These are phyloP conservation scores for Blastobotrys terrestris DNA, from an alignment of 805 yeast species.

Conservation along the genomic window DNA sequence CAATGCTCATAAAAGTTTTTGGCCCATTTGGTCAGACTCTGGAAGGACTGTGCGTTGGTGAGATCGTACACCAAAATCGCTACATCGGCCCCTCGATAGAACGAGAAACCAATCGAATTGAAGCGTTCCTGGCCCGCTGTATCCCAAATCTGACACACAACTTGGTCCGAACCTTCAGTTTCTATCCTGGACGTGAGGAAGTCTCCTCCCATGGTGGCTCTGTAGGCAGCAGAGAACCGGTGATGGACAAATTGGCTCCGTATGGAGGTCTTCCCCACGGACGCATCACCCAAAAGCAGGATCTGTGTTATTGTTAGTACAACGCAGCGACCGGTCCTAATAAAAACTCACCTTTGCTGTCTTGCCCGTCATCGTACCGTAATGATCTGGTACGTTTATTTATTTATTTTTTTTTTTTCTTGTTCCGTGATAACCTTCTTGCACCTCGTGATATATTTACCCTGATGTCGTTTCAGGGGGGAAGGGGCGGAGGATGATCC, in stretches of 20 bases:
- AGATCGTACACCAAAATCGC: conserved; percentile 50
- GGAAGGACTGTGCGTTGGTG: conserved; percentile 37
- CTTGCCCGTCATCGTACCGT: not conserved
- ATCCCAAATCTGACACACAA: conserved; percentile 58
- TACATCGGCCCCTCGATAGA: conserved; percentile 54
- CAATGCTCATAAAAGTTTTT: conserved; percentile 21
- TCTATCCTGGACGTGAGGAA: conserved; percentile 40
- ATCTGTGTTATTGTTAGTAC: conserved; percentile 35
- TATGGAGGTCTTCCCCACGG: conserved; percentile 55
- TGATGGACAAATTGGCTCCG: conserved; percentile 51
- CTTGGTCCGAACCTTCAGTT: conserved; percentile 1
- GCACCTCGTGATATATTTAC: not conserved
- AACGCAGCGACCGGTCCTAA: no score
- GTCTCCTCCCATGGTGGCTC: conserved; percentile 57
- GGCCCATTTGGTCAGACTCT: conserved; percentile 35
- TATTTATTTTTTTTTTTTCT: no score
- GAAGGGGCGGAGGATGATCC: no score
- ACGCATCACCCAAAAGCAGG: conserved; percentile 52
- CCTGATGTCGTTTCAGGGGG: not conserved
- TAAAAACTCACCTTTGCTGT: not conserved
- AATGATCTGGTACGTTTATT: not conserved
- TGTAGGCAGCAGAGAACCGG: conserved; percentile 48
- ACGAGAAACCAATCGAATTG: conserved; percentile 58
- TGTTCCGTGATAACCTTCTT: not conserved
- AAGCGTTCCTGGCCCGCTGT: conserved; percentile 90